Percentiles rank a stretch among this genome's conserved stretches.
Evolutionary conservation across 495 filamentous ascomycete genomes (phyloP).

Genomic region (Penicillium diatomitis): DNA sequence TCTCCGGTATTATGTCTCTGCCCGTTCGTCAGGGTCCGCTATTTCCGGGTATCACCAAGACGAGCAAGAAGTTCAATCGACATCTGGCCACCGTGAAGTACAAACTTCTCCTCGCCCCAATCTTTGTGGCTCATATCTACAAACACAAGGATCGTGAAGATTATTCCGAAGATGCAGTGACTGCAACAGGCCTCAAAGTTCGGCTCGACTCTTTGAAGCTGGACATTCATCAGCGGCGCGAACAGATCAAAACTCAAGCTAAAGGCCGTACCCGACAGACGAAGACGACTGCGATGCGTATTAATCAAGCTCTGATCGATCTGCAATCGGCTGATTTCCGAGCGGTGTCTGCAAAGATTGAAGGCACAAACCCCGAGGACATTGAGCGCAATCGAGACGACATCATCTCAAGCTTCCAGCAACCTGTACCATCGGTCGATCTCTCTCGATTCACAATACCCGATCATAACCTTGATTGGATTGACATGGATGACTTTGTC

Average conservation of each 20-base stretch:
- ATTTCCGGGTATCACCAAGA: slow-evolving; percentile 87
- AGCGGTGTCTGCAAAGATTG: slow-evolving; percentile 85
- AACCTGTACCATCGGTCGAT: slow-evolving; percentile 48
- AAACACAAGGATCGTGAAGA: slow-evolving; percentile 96
- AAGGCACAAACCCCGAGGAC: slow-evolving; percentile 64
- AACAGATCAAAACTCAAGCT: slow-evolving; percentile 75
- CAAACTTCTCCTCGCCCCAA: slow-evolving; percentile 79
- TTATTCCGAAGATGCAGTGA: slow-evolving; percentile 66
- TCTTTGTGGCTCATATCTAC: slow-evolving; percentile 94
- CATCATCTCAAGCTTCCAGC: slow-evolving; percentile 47
- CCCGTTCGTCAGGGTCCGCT: slow-evolving; percentile 86
- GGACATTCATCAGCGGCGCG: slow-evolving; percentile 88
- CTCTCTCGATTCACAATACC: slow-evolving; percentile 88
- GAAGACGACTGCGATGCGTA: slow-evolving; percentile 85
- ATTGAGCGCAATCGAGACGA: slow-evolving; percentile 52
- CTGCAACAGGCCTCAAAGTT: slow-evolving; percentile 88
- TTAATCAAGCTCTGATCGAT: slow-evolving; percentile 87
- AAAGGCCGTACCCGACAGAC: slow-evolving; percentile 61
- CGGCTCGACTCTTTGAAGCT: slow-evolving; percentile 92
- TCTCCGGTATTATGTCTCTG: slow-evolving; percentile 88
- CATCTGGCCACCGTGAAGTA: slow-evolving; percentile 98
- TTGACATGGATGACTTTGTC: slow-evolving; percentile 99
- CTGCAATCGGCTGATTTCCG: slow-evolving; percentile 87
- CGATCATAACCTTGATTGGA: slow-evolving; percentile 88
- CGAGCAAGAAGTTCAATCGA: slow-evolving; percentile 95